These are phyloP conservation scores for Calcarisporium arbuscula DNA, from an alignment of 2,329 filamentous ascomycete genomes.

Conservation along the genomic window DNA sequence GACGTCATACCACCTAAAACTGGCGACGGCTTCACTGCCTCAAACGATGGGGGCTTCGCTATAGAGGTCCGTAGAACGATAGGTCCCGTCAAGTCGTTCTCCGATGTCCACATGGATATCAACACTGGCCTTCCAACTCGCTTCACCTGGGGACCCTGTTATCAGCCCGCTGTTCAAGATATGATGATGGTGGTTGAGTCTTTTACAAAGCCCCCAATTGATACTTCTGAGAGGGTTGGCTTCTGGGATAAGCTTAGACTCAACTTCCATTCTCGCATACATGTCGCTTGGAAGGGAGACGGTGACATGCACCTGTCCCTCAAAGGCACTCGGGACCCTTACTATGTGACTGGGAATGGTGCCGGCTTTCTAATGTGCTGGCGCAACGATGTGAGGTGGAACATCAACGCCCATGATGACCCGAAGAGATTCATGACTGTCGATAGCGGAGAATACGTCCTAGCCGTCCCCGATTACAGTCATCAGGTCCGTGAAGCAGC, in stretches of 20 bases:
- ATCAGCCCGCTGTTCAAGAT: conserved; percentile 95
- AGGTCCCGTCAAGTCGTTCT: conserved; percentile 93
- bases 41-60: conserved; percentile 61
- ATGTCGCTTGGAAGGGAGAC: conserved; percentile 87
- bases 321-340: conserved; percentile 89
- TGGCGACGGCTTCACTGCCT: conserved; percentile 46
- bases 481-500: conserved; percentile 69
- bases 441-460: conserved; percentile 88
- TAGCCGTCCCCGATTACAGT: conserved; percentile 91
- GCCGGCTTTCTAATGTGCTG: conserved; percentile 98
- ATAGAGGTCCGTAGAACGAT: conserved; percentile 88
- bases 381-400: conserved; percentile 88
- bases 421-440: conserved; percentile 93
- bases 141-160: conserved; percentile 95
- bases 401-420: conserved; percentile 76
- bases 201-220: conserved; percentile 91
- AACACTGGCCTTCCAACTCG: conserved; percentile 88
- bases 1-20: conserved; percentile 70
- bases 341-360: conserved; percentile 84
- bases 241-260: conserved; percentile 99
- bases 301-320: conserved; percentile 91
- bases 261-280: conserved; percentile 86
- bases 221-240: conserved; percentile 86
- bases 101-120: conserved; percentile 84
- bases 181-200: conserved; percentile 99